Evolutionary conservation across 495 filamentous ascomycete species (phyloP).

Genomic region (Xylaria sp.): DNA sequence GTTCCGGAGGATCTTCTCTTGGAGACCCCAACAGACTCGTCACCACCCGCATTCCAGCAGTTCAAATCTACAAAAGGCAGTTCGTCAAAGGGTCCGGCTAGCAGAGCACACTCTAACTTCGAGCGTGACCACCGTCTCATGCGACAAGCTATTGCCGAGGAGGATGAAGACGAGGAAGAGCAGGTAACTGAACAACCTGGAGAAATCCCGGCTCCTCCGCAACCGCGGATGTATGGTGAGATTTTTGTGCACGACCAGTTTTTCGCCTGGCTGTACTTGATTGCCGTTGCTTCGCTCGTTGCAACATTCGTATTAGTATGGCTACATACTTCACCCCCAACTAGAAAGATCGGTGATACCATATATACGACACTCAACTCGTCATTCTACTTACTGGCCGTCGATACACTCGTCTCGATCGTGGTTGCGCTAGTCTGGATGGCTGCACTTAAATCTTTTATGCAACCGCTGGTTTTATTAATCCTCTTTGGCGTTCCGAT

Average conservation of each 20-base stretch:
- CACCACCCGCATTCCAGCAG: slow-evolving; percentile 85
- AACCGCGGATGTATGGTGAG: slow-evolving; percentile 49
- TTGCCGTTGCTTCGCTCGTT: slow-evolving; percentile 80
- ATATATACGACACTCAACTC: slow-evolving; percentile 88
- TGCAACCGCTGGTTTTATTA: slow-evolving; percentile 76
- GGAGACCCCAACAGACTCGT: slow-evolving; percentile 66
- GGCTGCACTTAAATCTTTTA: slow-evolving; percentile 82
- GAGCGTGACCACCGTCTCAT: slow-evolving; percentile 42
- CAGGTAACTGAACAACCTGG: slow-evolving; percentile 30
- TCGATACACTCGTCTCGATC: slow-evolving; percentile 89
- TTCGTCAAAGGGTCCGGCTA: slow-evolving; percentile 30
- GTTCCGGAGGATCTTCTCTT: slow-evolving; percentile 66
- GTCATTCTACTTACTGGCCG: slow-evolving; percentile 86
- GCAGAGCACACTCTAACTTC: slow-evolving; percentile 37
- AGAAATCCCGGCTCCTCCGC: slow-evolving; percentile 35
- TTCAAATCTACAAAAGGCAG: slow-evolving; percentile 58
- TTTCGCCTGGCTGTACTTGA: slow-evolving; percentile 90
- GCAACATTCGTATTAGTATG: slow-evolving; percentile 87
- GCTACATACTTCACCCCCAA: slow-evolving; percentile 79
- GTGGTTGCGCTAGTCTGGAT: slow-evolving; percentile 91
- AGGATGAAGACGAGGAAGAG: slow-evolving; percentile 40
- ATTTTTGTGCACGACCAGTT: slow-evolving; percentile 78
- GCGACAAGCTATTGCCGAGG: slow-evolving; percentile 41
- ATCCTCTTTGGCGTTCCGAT: slow-evolving; percentile 85
- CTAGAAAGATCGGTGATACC: slow-evolving; percentile 77